A percentile compares a stretch with the other conserved stretches of the same genome.
Conservation (phyloP, 1,139 yeast species). For the Kluyveromyces sp. region DNA sequence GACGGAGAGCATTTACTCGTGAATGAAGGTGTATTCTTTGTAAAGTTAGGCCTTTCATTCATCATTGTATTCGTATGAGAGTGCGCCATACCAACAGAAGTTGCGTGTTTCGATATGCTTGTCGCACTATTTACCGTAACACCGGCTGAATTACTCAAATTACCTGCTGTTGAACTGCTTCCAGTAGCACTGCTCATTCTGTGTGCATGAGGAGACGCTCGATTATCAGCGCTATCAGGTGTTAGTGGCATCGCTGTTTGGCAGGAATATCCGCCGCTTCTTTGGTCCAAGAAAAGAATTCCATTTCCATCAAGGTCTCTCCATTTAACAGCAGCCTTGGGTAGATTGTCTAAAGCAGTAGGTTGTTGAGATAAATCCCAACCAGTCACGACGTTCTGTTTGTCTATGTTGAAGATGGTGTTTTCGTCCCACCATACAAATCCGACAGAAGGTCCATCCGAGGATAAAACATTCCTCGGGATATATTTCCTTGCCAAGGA, state of each 20-base stretch:
- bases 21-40: conserved; percentile 14
- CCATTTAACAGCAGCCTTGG: conserved; percentile 27
- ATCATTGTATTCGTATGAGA: background rate
- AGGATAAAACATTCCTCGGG: conserved; percentile 50
- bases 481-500: conserved; percentile 65
- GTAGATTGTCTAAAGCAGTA: conserved; percentile 26
- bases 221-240: conserved; percentile 6
- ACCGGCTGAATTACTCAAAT: background rate
- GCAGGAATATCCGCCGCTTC: conserved; percentile 20
- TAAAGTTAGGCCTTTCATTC: conserved; percentile 15
- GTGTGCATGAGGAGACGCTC: conserved; percentile 9
- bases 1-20: conserved; percentile 14
- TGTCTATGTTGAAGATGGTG: conserved; percentile 29
- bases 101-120: background rate
- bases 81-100: conserved; percentile 1
- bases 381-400: conserved; percentile 27
- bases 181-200: conserved; percentile 11
- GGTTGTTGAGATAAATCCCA: conserved; percentile 31
- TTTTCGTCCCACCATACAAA: conserved; percentile 32
- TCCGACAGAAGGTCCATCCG: conserved; percentile 29
- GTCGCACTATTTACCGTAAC: background rate
- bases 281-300: conserved; percentile 27
- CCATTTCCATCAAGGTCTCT: conserved; percentile 34
- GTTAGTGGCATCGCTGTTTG: conserved; percentile 6
- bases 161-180: conserved; percentile 4